These are phyloP conservation scores for Fraxinus cuspidata DNA, from an alignment of 257 asterid genomes.

Conservation along the genomic window DNA sequence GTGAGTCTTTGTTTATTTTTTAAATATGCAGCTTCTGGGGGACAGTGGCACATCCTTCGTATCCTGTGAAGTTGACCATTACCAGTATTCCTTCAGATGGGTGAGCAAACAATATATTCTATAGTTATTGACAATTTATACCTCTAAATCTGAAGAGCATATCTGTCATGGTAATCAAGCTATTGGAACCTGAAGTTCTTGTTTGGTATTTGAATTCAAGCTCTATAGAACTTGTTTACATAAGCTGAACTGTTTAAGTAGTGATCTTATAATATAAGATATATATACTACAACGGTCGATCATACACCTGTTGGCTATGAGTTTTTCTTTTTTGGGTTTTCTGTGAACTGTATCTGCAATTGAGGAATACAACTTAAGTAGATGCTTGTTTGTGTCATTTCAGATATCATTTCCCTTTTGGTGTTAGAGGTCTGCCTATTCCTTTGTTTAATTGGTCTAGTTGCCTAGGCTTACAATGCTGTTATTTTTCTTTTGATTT, in stretches of 20 bases:
- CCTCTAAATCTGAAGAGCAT: not conserved
- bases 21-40: conserved; percentile 75
- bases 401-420: not conserved
- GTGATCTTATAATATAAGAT: not conserved
- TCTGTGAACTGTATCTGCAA: not conserved
- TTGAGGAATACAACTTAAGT: not conserved
- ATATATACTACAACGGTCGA: not conserved
- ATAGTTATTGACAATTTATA: not conserved
- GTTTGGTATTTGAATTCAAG: conserved; percentile 15
- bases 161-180: conserved; percentile 6
- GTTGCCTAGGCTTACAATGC: not conserved
- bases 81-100: conserved; percentile 76
- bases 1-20: conserved; percentile 10
- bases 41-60: conserved; percentile 65
- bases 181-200: conserved; percentile 14
- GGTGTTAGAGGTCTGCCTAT: not conserved
- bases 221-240: not conserved
- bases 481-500: not conserved
- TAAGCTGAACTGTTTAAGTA: not conserved
- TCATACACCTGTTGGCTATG: not conserved
- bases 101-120: conserved; percentile 47
- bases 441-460: not conserved
- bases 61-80: conserved; percentile 71
- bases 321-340: not conserved
- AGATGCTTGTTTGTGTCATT: not conserved